A percentile compares a stretch with the other conserved stretches of the same genome.
Conservation (phyloP, 805 yeast species). For the Saccharomycopsis javanensis region DNA sequence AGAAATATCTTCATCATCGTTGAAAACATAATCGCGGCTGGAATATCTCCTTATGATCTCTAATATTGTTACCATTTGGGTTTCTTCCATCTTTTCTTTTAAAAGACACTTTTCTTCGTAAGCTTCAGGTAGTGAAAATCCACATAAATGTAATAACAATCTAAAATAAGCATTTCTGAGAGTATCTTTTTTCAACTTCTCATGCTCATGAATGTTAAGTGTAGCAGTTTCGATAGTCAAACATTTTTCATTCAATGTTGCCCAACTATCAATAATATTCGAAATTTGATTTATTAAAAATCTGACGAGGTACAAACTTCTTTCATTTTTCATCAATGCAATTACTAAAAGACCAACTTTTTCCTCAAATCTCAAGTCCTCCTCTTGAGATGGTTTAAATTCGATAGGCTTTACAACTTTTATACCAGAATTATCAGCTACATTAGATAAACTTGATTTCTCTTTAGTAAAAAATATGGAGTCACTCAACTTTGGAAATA, state of each 20-base stretch:
- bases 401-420: conserved; percentile 20
- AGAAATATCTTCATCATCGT: neutral
- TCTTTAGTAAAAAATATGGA: conserved; percentile 30
- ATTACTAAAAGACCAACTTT: conserved; percentile 35
- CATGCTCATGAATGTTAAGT: conserved; percentile 15
- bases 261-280: neutral
- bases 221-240: neutral
- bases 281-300: neutral
- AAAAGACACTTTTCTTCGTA: conserved; percentile 34
- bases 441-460: neutral
- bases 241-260: neutral
- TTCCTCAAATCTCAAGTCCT: conserved; percentile 2
- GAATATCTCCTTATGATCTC: neutral
- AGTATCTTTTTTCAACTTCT: conserved; percentile 23
- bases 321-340: neutral
- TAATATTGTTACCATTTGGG: neutral
- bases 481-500: conserved; percentile 47
- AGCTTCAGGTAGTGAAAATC: conserved; percentile 35
- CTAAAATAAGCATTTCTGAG: conserved; percentile 42
- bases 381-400: conserved; percentile 20
- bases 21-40: neutral
- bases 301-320: neutral
- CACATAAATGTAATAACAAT: conserved; percentile 36
- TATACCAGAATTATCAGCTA: neutral
- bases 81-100: conserved; percentile 20